phyloP scores from a whole-genome alignment of 164 flowering plant species.

The Magnolia officinalis region DNA sequence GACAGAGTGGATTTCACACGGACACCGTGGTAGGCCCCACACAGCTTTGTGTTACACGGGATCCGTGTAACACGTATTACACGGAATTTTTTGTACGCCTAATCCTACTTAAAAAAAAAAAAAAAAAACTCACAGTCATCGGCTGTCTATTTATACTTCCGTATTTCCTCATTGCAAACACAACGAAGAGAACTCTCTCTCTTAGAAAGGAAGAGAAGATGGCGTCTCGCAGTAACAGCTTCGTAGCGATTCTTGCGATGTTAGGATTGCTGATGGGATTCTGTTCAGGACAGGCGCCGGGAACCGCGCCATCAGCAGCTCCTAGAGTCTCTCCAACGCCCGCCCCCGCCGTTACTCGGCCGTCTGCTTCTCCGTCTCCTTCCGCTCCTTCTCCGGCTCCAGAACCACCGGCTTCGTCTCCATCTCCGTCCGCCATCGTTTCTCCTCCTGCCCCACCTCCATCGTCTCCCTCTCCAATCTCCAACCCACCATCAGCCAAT shows the following conservation, averaged over 20 bases:
- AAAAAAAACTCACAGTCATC: no score
- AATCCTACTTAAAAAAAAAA: no score
- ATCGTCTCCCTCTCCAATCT: background rate
- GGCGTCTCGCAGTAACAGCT: background rate
- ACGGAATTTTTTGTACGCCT: no score
- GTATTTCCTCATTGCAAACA: no score
- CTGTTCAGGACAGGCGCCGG: slow-evolving; percentile 5
- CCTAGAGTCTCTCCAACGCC: slow-evolving; percentile 1
- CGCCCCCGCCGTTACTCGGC: background rate
- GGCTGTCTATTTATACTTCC: background rate
- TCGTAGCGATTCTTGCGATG: background rate
- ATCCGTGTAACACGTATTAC: no score
- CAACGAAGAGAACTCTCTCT: background rate
- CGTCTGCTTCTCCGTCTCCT: slow-evolving; percentile 1
- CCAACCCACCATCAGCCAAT: background rate
- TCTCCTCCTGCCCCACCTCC: background rate
- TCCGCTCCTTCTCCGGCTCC: slow-evolving; percentile 4
- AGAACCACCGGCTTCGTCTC: background rate
- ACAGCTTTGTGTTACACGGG: no score
- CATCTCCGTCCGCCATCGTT: background rate
- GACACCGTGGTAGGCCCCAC: no score
- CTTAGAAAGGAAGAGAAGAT: no score
- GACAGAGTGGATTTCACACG: no score
- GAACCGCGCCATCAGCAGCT: background rate
- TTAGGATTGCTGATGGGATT: background rate